These are phyloP conservation scores for Talinum fruticosum DNA, from an alignment of 148 eudicot genomes.

Conservation along the genomic window DNA sequence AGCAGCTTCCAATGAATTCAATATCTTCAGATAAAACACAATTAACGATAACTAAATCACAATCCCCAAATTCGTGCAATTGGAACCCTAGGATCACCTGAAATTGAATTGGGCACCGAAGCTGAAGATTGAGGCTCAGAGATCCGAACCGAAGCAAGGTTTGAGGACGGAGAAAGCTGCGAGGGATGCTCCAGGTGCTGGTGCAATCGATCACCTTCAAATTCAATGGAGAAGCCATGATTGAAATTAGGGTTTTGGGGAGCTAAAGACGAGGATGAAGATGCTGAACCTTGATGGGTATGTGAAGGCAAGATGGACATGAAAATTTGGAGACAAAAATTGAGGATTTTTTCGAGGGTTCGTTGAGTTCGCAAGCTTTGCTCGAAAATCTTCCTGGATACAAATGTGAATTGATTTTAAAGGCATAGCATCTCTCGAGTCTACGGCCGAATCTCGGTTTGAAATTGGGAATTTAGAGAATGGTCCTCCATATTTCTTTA, in stretches of 20 bases:
- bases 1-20: background rate
- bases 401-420: slow-evolving; percentile 17
- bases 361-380: slow-evolving; percentile 8
- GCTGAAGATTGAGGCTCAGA: slow-evolving; percentile 26
- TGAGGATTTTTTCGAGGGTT: slow-evolving; percentile 16
- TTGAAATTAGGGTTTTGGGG: slow-evolving; percentile 49
- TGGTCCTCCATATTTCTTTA: background rate
- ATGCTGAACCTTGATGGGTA: slow-evolving; percentile 55
- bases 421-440: slow-evolving; percentile 13
- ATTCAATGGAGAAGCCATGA: slow-evolving; percentile 39
- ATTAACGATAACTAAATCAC: too few species aligned
- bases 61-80: background rate
- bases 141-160: slow-evolving; percentile 33
- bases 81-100: slow-evolving; percentile 35
- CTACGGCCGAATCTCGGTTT: background rate
- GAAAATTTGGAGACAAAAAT: slow-evolving; percentile 41
- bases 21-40: background rate
- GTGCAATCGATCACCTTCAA: slow-evolving; percentile 8
- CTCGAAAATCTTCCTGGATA: background rate
- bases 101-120: slow-evolving; percentile 19
- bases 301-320: slow-evolving; percentile 97
- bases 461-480: background rate
- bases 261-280: slow-evolving; percentile 39
- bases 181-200: slow-evolving; percentile 10
- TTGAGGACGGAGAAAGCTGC: slow-evolving; percentile 17